Evolutionary conservation across 352 stramenopile species (phyloP), one percentile per base, ranked within the genome.

Genomic region (Globisporangium ultimum): DNA sequence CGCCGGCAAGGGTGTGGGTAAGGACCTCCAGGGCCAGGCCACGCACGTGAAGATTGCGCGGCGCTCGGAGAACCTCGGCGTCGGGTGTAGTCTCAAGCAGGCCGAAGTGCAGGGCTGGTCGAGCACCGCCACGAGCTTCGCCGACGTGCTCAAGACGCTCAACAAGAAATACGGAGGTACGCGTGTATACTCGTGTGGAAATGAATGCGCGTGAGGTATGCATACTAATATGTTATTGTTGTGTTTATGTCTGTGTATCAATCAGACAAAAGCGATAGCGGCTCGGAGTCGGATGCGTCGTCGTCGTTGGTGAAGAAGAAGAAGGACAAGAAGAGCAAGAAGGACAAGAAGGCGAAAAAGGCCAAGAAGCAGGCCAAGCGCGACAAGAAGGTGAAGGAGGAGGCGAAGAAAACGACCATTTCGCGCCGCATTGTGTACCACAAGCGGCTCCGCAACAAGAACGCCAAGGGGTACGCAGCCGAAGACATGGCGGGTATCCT

Each of bases 1-100:
- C 21, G 91, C 97, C 32, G 93, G 93, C 51, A 86, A 96, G 61
- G 94, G 91, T 53, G 83, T 98, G 40, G 96, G 96, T 18, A 98
- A 98, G 65, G 75, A 98, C 32, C 74, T 97, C 52, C 91, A 98
- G 69, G 89, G 90, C 4, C 87, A 88, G 60, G 82, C 84, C 22
- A 82, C 84, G 18, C 86, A 96, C 68, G 76, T 98, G 36, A 93
- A 95, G 68, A 86, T 96, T 38, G 70, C 90, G 36, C 84, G 88
- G 22, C 87, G 92, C 17, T 86, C 88, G 7, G 89, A 98, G 61
- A 91, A 84, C 55, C 71, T 98, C 34, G 95, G 95, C 18, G 81
- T 98, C 34, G 93, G 95, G 41, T 97, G 91, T 55, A 96, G 87
- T 50, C 76, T 95, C 5, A 93, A 95, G 76, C 68, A 96, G 71